Conservation (phyloP, 192 early-diverging fungal genomes). For the Coemansia asiatica region DNA sequence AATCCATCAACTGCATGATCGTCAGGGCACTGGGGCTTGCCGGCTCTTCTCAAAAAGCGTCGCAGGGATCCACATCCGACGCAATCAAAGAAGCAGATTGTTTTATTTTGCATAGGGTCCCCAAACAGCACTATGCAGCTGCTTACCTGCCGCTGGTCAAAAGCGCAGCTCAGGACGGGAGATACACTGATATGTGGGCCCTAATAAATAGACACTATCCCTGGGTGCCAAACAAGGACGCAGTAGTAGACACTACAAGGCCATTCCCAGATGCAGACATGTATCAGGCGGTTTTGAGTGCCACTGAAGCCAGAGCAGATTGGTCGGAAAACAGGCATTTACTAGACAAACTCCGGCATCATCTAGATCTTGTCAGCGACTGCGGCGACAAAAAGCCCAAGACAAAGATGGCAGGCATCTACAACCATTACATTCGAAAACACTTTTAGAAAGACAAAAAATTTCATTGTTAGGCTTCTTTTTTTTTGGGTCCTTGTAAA, state of each 20-base stretch:
- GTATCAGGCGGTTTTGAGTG: slow-evolving; percentile 26
- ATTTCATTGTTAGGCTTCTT: not conserved
- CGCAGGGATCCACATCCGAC: not conserved
- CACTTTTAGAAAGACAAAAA: not conserved
- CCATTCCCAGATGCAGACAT: slow-evolving; percentile 35
- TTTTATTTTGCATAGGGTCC: slow-evolving; percentile 24
- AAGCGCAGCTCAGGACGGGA: slow-evolving; percentile 6
- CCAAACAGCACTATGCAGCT: slow-evolving; percentile 27
- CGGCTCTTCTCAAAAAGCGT: no score
- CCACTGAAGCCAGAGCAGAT: slow-evolving; percentile 16
- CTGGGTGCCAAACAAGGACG: not conserved
- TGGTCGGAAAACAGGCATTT: slow-evolving; percentile 23
- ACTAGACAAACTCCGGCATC: slow-evolving; percentile 24
- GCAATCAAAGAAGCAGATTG: not conserved
- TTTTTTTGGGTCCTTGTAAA: not conserved
- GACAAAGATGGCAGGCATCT: slow-evolving; percentile 5
- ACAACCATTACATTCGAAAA: not conserved
- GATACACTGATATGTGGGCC: slow-evolving; percentile 22
- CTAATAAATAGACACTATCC: slow-evolving; percentile 30
- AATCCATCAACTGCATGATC: slow-evolving; percentile 45
- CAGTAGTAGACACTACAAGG: not conserved
- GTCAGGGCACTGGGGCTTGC: slow-evolving; percentile 15
- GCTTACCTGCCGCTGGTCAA: slow-evolving; percentile 25
- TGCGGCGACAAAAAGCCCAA: not conserved
- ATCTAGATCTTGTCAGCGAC: slow-evolving; percentile 12